These are phyloP conservation scores for Hyphopichia buzzinii DNA, from an alignment of 1,139 yeast genomes.

Conservation along the genomic window DNA sequence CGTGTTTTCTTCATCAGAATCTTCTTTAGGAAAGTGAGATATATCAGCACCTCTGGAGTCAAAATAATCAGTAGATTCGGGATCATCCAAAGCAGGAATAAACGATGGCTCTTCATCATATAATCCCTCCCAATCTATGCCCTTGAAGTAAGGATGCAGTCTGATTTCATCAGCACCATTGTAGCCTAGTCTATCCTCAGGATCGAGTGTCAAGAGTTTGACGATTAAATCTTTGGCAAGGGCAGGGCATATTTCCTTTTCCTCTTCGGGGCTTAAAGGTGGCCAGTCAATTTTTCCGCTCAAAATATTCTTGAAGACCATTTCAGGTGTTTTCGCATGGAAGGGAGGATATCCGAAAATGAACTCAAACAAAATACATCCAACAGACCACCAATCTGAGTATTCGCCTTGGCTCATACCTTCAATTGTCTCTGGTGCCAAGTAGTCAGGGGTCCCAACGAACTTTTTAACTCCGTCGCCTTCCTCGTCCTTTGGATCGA, in stretches of 20 bases:
- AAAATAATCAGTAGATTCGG: slow-evolving; percentile 89
- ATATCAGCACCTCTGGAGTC: slow-evolving; percentile 85
- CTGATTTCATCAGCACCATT: slow-evolving; percentile 79
- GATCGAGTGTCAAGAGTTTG: slow-evolving; percentile 60
- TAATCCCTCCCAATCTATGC: slow-evolving; percentile 71
- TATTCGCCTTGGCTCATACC: slow-evolving; percentile 84
- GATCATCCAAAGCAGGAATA: slow-evolving; percentile 75
- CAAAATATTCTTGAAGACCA: slow-evolving; percentile 79
- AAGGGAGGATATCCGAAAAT: slow-evolving; percentile 94
- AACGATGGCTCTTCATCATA: slow-evolving; percentile 79
- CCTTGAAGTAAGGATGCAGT: slow-evolving; percentile 71
- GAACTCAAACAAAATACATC: slow-evolving; percentile 92
- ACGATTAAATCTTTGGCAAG: slow-evolving; percentile 73
- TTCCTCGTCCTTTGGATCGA: slow-evolving; percentile 59
- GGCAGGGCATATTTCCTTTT: slow-evolving; percentile 52
- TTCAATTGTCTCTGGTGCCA: slow-evolving; percentile 92
- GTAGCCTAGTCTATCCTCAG: slow-evolving; percentile 66
- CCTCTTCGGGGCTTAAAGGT: slow-evolving; percentile 51
- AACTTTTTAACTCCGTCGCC: slow-evolving; percentile 52
- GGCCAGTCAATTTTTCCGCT: slow-evolving; percentile 86
- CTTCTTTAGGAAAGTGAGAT: slow-evolving; percentile 59
- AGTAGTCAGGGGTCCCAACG: slow-evolving; percentile 97
- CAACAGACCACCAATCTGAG: slow-evolving; percentile 99
- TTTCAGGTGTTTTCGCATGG: slow-evolving; percentile 76
- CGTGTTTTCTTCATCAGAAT: slow-evolving; percentile 31